Evolutionary conservation across 2,329 filamentous ascomycete species (phyloP).

Genomic region (Zymoseptoria tritici): DNA sequence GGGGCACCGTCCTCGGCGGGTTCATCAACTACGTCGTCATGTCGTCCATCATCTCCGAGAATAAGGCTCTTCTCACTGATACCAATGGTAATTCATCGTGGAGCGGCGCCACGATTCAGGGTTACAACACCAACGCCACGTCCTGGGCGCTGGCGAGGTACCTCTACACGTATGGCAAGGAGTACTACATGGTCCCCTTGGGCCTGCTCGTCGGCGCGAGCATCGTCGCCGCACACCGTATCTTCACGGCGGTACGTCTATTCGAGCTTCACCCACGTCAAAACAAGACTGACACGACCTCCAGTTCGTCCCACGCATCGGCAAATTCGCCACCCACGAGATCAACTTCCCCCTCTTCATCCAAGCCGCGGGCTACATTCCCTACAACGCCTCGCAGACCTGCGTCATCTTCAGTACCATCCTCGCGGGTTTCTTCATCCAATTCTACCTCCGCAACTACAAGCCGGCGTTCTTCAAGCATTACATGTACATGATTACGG

Average conservation of each 20-base stretch:
- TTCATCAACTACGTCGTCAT: constrained; percentile 44
- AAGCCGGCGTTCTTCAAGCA: constrained; percentile 46
- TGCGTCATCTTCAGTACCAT: constrained; percentile 45
- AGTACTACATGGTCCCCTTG: constrained; percentile 23
- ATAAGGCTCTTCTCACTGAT: constrained; percentile 42
- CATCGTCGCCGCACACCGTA: constrained; percentile 37
- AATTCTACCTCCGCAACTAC: constrained; percentile 49
- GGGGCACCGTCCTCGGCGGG: constrained; percentile 47
- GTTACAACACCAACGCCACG: constrained; percentile 31
- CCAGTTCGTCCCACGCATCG: constrained; percentile 44
- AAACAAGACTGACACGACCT: neutral
- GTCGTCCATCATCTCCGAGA: constrained; percentile 45
- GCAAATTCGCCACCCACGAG: constrained; percentile 25
- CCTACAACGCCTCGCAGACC: constrained; percentile 50
- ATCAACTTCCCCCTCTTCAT: constrained; percentile 50
- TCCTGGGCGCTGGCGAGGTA: constrained; percentile 46
- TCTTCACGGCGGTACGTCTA: constrained; percentile 32
- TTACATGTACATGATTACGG: constrained; percentile 47
- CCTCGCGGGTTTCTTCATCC: constrained; percentile 40
- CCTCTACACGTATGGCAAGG: constrained; percentile 42
- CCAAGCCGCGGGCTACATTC: constrained; percentile 48
- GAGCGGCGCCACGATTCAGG: constrained; percentile 47
- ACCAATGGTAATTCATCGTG: constrained; percentile 45
- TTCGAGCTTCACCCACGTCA: neutral
- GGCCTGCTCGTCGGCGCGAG: constrained; percentile 44